These are phyloP conservation scores for Solanum dulcamara DNA, from an alignment of 257 asterid species.

Conservation along the genomic window DNA sequence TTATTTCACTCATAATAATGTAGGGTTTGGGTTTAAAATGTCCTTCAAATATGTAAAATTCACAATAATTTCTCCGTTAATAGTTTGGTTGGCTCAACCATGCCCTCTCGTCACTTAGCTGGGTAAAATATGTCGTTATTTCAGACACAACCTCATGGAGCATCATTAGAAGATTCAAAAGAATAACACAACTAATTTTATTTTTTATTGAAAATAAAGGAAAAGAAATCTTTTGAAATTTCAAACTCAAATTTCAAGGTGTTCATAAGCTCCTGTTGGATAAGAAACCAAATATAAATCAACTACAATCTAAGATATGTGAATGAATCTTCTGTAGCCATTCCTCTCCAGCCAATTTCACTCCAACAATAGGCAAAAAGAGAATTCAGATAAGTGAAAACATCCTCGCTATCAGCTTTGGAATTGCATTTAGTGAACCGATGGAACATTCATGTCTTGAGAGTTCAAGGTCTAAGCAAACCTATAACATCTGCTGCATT, in stretches of 20 bases:
- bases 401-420: background rate
- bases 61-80: no score
- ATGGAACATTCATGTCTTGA: background rate
- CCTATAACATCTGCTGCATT: background rate
- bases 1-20: no score
- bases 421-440: background rate
- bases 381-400: background rate
- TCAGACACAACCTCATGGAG: background rate
- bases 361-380: background rate
- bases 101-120: background rate
- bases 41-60: no score
- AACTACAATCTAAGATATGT: background rate
- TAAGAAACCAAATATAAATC: background rate
- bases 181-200: background rate
- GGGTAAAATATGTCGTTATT: background rate
- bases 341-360: background rate
- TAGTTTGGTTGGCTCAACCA: no score
- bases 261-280: background rate
- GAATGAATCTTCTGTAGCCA: background rate
- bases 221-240: background rate
- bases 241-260: background rate
- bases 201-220: background rate
- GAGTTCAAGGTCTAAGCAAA: background rate
- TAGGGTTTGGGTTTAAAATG: no score
- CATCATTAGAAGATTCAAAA: background rate